Percentiles rank a stretch among this genome's conserved stretches.
These are phyloP conservation scores for Psilocybe tampanensis DNA, from an alignment of 768 basidiomycete genomes.

Conservation along the genomic window DNA sequence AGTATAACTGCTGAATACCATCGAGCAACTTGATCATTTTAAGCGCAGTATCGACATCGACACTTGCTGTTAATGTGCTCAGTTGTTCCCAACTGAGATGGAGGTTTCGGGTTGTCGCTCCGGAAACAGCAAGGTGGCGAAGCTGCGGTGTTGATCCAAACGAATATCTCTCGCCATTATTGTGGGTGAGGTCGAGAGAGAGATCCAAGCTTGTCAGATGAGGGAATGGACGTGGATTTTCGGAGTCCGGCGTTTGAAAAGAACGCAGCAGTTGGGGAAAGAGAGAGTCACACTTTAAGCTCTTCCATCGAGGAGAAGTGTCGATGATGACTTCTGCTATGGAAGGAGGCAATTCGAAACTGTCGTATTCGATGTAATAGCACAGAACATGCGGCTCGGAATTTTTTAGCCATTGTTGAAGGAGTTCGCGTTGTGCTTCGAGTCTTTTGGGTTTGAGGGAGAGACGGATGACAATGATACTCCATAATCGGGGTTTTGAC, in stretches of 20 bases:
- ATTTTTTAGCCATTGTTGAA: neutral
- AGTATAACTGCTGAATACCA: neutral
- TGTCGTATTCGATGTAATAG: neutral
- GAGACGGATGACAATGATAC: neutral
- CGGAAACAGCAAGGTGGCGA: neutral
- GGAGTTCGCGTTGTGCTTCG: neutral
- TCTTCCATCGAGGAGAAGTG: neutral
- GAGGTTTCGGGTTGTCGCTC: neutral
- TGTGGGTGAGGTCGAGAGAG: neutral
- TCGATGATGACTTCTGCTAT: neutral
- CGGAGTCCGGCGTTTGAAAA: neutral
- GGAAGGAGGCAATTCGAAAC: neutral
- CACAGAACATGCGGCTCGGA: neutral
- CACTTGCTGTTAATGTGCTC: neutral
- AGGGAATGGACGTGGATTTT: neutral
- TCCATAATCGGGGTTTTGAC: constrained; percentile 5
- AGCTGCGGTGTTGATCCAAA: neutral
- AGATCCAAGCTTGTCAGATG: neutral
- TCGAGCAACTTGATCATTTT: neutral
- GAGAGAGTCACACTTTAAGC: neutral
- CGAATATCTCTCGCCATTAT: neutral
- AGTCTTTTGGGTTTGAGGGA: neutral
- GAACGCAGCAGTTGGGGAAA: neutral
- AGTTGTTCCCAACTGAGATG: neutral
- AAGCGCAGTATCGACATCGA: neutral